phyloP scores from a whole-genome alignment of 306 rosid genomes.

The Dalbergia cultrata region DNA sequence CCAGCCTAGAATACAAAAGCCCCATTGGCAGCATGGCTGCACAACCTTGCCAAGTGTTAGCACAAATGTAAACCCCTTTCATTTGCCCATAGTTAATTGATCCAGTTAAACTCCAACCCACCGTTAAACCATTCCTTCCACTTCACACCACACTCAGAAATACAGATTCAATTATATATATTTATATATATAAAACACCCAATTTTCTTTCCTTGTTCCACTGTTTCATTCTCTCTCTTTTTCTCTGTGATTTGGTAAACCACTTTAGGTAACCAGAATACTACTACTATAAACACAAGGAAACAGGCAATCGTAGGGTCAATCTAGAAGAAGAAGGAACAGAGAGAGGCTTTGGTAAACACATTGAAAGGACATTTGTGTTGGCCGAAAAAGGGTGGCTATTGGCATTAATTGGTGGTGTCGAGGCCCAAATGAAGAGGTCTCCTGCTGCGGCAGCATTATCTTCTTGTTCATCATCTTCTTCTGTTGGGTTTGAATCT shows the following conservation, averaged over 20 bases:
- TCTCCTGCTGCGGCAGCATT: constrained; percentile 46
- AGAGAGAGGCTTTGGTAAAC: background rate
- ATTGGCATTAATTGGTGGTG: background rate
- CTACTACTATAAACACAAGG: constrained; percentile 20
- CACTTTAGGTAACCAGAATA: constrained; percentile 74
- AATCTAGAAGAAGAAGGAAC: constrained; percentile 9
- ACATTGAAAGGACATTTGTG: constrained; percentile 16
- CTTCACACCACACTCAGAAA: background rate
- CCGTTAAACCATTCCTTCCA: constrained; percentile 26
- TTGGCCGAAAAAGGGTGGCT: background rate
- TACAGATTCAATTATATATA: background rate
- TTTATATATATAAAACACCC: background rate
- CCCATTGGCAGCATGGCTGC: constrained; percentile 92
- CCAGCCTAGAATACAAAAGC: constrained; percentile 48
- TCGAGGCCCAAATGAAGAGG: constrained; percentile 68
- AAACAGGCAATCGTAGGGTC: constrained; percentile 34
- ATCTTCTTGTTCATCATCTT: constrained; percentile 55
- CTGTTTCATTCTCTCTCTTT: constrained; percentile 1
- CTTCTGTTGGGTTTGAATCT: constrained; percentile 46
- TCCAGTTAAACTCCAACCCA: constrained; percentile 48
- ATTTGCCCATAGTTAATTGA: constrained; percentile 69
- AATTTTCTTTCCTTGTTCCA: constrained; percentile 26
- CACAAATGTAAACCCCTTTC: constrained; percentile 40
- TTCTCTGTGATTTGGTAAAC: constrained; percentile 76
- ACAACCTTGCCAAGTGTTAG: constrained; percentile 76